A percentile compares a stretch with the other conserved stretches of the same genome.
phyloP scores from a whole-genome alignment of 805 yeast genomes.

The Nakazawaea anatomiae region DNA sequence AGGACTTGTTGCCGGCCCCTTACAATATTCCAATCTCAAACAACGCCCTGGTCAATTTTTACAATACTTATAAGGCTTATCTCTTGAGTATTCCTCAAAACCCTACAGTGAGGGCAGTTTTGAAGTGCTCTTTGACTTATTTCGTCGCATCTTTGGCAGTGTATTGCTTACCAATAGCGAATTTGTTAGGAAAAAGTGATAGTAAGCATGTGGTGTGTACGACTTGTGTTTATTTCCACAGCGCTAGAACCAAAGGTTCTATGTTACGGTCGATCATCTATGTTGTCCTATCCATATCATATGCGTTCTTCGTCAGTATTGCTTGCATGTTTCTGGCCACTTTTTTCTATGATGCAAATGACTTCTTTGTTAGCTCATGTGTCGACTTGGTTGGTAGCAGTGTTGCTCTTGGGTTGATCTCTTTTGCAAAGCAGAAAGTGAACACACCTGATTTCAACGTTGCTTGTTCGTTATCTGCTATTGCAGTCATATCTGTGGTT shows the following conservation, averaged over 20 bases:
- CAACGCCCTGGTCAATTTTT: not conserved
- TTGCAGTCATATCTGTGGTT: constrained; percentile 62
- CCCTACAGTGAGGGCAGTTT: constrained; percentile 21
- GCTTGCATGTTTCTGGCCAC: constrained; percentile 47
- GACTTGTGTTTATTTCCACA: constrained; percentile 79
- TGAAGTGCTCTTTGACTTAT: constrained; percentile 74
- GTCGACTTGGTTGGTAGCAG: constrained; percentile 51
- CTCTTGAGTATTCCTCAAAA: not conserved
- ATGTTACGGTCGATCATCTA: constrained; percentile 71
- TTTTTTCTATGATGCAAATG: constrained; percentile 34
- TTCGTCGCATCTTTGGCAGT: constrained; percentile 69
- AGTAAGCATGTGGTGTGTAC: constrained; percentile 81
- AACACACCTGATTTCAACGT: constrained; percentile 69
- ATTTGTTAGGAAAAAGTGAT: constrained; percentile 56
- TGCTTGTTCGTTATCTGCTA: constrained; percentile 73
- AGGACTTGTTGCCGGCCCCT: not conserved
- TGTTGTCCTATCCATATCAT: constrained; percentile 49
- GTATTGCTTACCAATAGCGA: constrained; percentile 44
- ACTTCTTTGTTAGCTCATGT: constrained; percentile 42
- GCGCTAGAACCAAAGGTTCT: constrained; percentile 71
- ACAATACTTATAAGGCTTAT: not conserved
- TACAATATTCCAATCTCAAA: not conserved
- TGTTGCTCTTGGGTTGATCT: constrained; percentile 56
- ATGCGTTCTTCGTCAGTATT: constrained; percentile 46
- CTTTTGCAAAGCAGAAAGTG: constrained; percentile 64